Percentiles rank a stretch among this genome's conserved stretches.
Evolutionary conservation across 176 grass and related monocot genomes (phyloP).

Genomic region (Pontederia crassipes): DNA sequence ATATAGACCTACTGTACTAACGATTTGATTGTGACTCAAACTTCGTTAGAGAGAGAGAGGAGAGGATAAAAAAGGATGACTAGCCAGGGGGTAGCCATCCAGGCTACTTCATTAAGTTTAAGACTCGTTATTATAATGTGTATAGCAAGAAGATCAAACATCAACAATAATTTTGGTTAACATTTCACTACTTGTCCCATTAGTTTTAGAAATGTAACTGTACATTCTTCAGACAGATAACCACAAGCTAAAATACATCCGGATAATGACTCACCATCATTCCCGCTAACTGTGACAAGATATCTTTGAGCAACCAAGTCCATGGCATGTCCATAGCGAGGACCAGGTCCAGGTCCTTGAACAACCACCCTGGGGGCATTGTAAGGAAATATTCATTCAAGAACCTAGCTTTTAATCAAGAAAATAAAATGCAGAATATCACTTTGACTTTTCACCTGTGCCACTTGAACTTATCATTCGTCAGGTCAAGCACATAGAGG

Average conservation of each 20-base stretch:
- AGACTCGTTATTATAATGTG: no score
- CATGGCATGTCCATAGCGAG: constrained; percentile 95
- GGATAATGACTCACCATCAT: constrained; percentile 63
- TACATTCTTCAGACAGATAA: no score
- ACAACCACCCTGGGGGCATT: constrained; percentile 58
- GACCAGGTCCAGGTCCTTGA: constrained; percentile 87
- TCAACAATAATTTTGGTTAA: no score
- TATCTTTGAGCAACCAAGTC: constrained; percentile 87
- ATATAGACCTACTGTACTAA: no score
- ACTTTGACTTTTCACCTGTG: constrained; percentile 46
- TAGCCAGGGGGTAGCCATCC: no score
- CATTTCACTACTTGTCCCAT: no score
- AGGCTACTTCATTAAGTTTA: no score
- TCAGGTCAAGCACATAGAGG: constrained; percentile 94
- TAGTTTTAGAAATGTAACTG: no score
- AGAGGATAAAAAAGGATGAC: no score
- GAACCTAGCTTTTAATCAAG: background rate
- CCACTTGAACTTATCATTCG: constrained; percentile 99
- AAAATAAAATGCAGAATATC: background rate
- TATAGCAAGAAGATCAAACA: background rate
- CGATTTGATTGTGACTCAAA: no score
- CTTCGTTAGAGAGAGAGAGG: no score
- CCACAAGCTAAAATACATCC: background rate
- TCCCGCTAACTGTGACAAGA: constrained; percentile 88
- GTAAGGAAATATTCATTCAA: constrained; percentile 23